phyloP scores from a whole-genome alignment of 805 yeast genomes.

The Isabelozyma heimii region DNA sequence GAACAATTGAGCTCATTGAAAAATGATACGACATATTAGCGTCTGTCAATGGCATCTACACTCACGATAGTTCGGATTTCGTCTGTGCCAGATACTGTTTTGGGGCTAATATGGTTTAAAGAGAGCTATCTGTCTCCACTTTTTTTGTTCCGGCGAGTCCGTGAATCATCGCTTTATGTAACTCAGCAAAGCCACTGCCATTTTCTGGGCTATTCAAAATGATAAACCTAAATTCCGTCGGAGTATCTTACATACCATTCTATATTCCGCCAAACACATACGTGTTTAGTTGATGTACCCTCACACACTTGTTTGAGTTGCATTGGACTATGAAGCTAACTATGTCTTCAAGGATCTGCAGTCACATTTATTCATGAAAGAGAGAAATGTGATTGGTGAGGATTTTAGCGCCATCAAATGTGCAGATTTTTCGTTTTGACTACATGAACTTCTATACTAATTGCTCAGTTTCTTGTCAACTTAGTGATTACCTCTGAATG shows the following conservation, averaged over 20 bases:
- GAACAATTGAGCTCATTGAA: no score
- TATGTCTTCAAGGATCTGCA: constrained; percentile 38
- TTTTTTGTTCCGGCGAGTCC: no score
- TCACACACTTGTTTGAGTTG: constrained; percentile 57
- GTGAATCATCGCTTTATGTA: neutral
- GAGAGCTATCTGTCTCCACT: no score
- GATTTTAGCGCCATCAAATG: constrained; percentile 36
- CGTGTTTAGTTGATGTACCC: constrained; percentile 57
- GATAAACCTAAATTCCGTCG: constrained; percentile 53
- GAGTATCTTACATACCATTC: constrained; percentile 59
- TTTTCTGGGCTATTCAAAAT: constrained; percentile 53
- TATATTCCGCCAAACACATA: constrained; percentile 57
- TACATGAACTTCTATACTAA: neutral
- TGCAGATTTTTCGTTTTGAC: neutral
- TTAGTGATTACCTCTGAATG: constrained; percentile 14
- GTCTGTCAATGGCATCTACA: no score
- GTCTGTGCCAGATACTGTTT: no score
- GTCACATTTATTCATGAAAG: constrained; percentile 47
- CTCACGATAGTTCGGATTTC: no score
- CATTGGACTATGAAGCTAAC: constrained; percentile 62
- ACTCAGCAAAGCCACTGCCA: constrained; percentile 48
- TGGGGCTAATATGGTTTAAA: no score
- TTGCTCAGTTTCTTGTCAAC: constrained; percentile 8
- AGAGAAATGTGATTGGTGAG: constrained; percentile 8
- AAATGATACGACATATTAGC: no score